Conservation (phyloP, 2,329 filamentous ascomycete genomes). For the Talaromyces sp. region DNA sequence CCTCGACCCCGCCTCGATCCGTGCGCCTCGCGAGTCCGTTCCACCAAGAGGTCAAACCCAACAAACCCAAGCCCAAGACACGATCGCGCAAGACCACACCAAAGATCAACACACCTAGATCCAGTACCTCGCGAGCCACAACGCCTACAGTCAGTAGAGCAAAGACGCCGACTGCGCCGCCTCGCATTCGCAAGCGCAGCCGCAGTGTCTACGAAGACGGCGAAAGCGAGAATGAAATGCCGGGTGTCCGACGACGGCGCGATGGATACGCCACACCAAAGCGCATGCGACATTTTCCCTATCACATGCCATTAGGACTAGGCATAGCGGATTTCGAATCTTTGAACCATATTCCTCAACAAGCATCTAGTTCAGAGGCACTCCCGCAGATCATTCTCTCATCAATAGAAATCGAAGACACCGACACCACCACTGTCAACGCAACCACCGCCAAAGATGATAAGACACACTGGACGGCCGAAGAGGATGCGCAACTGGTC, state of each 20-base stretch:
- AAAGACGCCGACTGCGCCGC: conserved; percentile 25
- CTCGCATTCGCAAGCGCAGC: conserved; percentile 37
- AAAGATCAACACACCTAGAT: conserved; percentile 6
- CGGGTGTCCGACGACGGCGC: conserved; percentile 13
- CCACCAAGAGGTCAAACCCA: conserved; percentile 24
- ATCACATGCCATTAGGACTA: conserved; percentile 44
- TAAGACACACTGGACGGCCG: conserved; percentile 34
- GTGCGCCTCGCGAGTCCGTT: conserved; percentile 41
- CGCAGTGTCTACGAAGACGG: conserved; percentile 32
- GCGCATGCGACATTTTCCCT: conserved; percentile 40
- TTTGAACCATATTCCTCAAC: conserved; percentile 23
- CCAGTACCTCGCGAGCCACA: neutral
- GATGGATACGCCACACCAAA: conserved; percentile 43
- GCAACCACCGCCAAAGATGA: conserved; percentile 10
- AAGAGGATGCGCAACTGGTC: conserved; percentile 43
- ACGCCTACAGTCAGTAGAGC: neutral
- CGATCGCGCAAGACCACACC: conserved; percentile 29
- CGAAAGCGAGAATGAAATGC: conserved; percentile 21
- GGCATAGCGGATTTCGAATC: conserved; percentile 44
- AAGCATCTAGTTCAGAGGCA: conserved; percentile 20
- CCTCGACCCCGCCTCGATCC: conserved; percentile 34
- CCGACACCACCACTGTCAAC: conserved; percentile 16
- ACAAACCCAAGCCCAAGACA: conserved; percentile 22
- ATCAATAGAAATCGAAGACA: conserved; percentile 33
- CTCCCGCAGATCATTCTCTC: conserved; percentile 29